These are phyloP conservation scores for Neonectria magnoliae DNA, from an alignment of 2,329 filamentous ascomycete species.

Conservation along the genomic window DNA sequence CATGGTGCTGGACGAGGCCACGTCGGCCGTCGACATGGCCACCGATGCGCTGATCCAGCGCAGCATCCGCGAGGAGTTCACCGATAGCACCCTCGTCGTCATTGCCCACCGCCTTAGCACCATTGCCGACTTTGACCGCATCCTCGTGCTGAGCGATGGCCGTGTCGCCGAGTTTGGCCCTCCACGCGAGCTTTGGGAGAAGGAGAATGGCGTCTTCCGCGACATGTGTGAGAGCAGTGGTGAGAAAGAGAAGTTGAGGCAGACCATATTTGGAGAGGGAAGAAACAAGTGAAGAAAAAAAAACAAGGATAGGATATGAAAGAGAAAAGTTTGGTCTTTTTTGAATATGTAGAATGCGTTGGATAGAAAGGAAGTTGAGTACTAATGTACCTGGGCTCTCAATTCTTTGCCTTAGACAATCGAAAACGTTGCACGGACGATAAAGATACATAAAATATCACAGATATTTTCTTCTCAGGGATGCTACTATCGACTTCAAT, in stretches of 20 bases:
- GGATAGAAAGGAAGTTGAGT: background rate
- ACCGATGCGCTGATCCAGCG: conserved; percentile 80
- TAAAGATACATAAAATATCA: background rate
- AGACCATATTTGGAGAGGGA: conserved; percentile 52
- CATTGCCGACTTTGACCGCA: conserved; percentile 80
- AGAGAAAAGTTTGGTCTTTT: background rate
- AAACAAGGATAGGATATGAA: background rate
- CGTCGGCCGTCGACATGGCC: conserved; percentile 80
- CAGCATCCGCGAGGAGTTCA: conserved; percentile 77
- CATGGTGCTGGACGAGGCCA: conserved; percentile 84
- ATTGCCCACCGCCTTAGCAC: conserved; percentile 82
- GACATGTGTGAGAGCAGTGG: conserved; percentile 72
- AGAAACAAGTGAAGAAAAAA: background rate
- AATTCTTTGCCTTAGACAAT: background rate
- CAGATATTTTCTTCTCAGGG: background rate
- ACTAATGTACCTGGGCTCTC: background rate
- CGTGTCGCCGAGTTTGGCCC: conserved; percentile 73
- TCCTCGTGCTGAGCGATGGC: conserved; percentile 76
- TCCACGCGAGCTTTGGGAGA: conserved; percentile 69
- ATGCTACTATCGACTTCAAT: background rate
- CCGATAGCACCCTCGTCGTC: conserved; percentile 73
- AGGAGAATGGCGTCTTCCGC: conserved; percentile 63
- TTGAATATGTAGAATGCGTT: background rate
- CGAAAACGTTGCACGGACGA: background rate
- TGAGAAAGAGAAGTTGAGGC: conserved; percentile 63